Percentiles rank a stretch among this genome's conserved stretches.
Evolutionary conservation across 768 basidiomycete species (phyloP).

Genomic region (Rhizopogon vinicolor): DNA sequence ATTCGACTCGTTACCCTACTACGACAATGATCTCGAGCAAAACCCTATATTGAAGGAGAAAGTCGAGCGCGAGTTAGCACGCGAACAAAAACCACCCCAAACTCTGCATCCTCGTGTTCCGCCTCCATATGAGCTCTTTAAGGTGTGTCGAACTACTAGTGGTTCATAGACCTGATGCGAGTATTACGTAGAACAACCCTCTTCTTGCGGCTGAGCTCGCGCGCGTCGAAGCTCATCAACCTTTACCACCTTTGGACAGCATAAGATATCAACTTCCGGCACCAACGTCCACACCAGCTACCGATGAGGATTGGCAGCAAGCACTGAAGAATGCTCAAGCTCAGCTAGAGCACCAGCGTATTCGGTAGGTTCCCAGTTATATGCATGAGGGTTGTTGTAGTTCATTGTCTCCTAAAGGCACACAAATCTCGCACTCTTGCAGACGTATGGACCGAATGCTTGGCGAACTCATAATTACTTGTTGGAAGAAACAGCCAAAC

Average conservation of each 20-base stretch:
- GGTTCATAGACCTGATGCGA: neutral
- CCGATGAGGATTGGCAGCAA: constrained; percentile 72
- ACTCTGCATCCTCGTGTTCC: constrained; percentile 69
- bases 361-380: constrained; percentile 46
- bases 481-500: constrained; percentile 71
- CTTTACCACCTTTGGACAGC: constrained; percentile 64
- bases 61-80: constrained; percentile 72
- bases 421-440: constrained; percentile 76
- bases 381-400: neutral
- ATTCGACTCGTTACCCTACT: constrained; percentile 90
- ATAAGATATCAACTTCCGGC: constrained; percentile 71
- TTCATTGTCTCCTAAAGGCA: constrained; percentile 44
- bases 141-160: constrained; percentile 45
- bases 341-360: constrained; percentile 80
- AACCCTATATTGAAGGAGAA: constrained; percentile 67
- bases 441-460: constrained; percentile 86
- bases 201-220: constrained; percentile 68
- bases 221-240: constrained; percentile 66
- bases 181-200: constrained; percentile 50
- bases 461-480: constrained; percentile 92
- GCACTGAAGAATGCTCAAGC: constrained; percentile 74
- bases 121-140: constrained; percentile 60
- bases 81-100: constrained; percentile 58
- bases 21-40: constrained; percentile 86
- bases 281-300: constrained; percentile 55